phyloP scores from a whole-genome alignment of 306 rosid genomes.

The Acacia crassicarpa region DNA sequence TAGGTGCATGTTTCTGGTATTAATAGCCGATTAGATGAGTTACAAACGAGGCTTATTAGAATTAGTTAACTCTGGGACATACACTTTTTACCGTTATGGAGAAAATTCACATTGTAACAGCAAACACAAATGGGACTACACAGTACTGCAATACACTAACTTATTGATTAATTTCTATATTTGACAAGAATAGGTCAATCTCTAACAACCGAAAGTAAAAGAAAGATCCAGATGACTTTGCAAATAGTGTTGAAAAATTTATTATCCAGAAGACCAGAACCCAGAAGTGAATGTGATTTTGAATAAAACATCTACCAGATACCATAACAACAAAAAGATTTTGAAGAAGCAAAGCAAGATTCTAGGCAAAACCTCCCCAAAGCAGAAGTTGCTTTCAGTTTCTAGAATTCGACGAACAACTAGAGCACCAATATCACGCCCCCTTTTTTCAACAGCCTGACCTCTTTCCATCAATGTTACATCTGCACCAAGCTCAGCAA shows the following conservation, averaged over 20 bases:
- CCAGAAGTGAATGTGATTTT: background rate
- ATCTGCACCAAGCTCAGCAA: constrained; percentile 90
- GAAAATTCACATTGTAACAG: background rate
- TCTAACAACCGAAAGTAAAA: background rate
- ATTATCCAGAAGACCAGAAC: background rate
- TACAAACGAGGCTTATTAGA: background rate
- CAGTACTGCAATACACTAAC: background rate
- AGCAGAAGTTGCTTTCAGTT: constrained; percentile 91
- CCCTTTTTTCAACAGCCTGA: constrained; percentile 92
- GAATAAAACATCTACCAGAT: constrained; percentile 20
- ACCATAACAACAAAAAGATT: constrained; percentile 15
- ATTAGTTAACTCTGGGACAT: too few relatives aligned
- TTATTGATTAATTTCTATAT: constrained; percentile 5
- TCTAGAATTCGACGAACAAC: constrained; percentile 71
- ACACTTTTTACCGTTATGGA: background rate
- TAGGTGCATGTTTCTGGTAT: background rate
- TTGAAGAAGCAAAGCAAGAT: constrained; percentile 33
- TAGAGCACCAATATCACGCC: constrained; percentile 92
- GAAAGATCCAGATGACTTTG: background rate
- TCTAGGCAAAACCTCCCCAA: constrained; percentile 83
- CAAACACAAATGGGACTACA: background rate
- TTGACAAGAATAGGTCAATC: background rate
- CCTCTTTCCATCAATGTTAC: constrained; percentile 98
- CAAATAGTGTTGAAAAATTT: constrained; percentile 1
- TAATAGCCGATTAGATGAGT: background rate